Conservation (phyloP, 2,329 filamentous ascomycete genomes). For the Pseudogymnoascus sp. region DNA sequence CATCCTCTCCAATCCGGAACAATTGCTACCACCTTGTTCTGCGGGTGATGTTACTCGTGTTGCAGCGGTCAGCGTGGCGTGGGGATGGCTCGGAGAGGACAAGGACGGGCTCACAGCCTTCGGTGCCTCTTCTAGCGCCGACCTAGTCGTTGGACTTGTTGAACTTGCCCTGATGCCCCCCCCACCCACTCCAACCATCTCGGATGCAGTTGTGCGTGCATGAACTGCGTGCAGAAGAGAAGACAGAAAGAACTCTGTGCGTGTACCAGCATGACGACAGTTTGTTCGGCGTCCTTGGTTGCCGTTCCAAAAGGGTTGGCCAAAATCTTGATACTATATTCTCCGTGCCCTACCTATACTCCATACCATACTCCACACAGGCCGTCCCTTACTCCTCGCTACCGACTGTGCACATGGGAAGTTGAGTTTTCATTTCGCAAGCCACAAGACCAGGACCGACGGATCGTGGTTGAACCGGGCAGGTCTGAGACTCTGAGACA, state of each 20-base stretch:
- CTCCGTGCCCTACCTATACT: not conserved
- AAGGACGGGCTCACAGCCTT: not conserved
- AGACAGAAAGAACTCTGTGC: not conserved
- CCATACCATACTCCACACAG: not conserved
- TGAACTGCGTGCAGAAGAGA: not conserved
- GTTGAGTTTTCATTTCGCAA: not conserved
- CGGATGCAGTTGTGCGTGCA: not conserved
- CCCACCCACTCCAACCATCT: not conserved
- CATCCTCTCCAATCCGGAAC: not conserved
- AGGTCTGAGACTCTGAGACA: conserved; percentile 1
- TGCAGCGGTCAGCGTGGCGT: not conserved
- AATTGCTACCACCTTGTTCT: not conserved
- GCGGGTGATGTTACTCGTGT: not conserved
- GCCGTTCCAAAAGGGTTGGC: not conserved
- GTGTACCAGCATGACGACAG: not conserved
- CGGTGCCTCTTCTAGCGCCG: conserved; percentile 1
- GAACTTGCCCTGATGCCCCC: not conserved
- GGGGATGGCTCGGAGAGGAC: not conserved
- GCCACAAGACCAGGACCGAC: not conserved
- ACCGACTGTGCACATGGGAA: not conserved
- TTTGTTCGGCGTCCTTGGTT: not conserved
- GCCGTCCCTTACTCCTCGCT: not conserved
- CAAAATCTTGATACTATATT: not conserved
- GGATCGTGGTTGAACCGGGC: not conserved
- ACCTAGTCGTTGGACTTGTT: not conserved